These are phyloP conservation scores for Yarrowia osloensis DNA, from an alignment of 805 yeast species.

Conservation along the genomic window DNA sequence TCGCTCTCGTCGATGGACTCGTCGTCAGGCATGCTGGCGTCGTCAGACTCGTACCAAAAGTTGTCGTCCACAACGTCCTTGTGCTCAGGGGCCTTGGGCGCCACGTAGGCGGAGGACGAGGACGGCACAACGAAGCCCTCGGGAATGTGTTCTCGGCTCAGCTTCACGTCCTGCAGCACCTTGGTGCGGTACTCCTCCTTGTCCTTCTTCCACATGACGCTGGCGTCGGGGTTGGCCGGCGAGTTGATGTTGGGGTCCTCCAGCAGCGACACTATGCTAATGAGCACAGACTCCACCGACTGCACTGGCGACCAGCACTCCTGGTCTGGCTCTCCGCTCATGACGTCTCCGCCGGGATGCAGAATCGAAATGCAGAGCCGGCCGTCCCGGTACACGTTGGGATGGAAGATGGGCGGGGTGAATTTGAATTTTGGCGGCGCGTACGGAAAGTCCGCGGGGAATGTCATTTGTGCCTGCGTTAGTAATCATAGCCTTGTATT, in stretches of 20 bases:
- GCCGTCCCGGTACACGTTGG: constrained; percentile 93
- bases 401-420: constrained; percentile 91
- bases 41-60: constrained; percentile 79
- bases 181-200: constrained; percentile 72
- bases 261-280: constrained; percentile 83
- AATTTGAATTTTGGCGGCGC: constrained; percentile 91
- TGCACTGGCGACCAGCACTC: constrained; percentile 82
- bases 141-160: constrained; percentile 81
- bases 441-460: constrained; percentile 89
- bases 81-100: constrained; percentile 42
- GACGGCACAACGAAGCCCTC: constrained; percentile 81
- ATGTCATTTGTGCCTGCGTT: constrained; percentile 76
- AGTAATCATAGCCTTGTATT: neutral
- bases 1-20: constrained; percentile 50
- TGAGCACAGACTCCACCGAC: constrained; percentile 85
- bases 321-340: constrained; percentile 86
- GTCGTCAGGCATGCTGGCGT: constrained; percentile 50
- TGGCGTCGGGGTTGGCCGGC: constrained; percentile 96
- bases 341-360: constrained; percentile 88
- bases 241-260: constrained; percentile 93
- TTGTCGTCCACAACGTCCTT: constrained; percentile 72
- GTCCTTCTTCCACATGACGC: constrained; percentile 83
- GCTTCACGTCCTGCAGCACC: constrained; percentile 71
- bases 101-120: constrained; percentile 58
- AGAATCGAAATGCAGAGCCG: constrained; percentile 88